These are phyloP conservation scores for Colletotrichum chrysophilum DNA, from an alignment of 2,329 filamentous ascomycete genomes.

Conservation along the genomic window DNA sequence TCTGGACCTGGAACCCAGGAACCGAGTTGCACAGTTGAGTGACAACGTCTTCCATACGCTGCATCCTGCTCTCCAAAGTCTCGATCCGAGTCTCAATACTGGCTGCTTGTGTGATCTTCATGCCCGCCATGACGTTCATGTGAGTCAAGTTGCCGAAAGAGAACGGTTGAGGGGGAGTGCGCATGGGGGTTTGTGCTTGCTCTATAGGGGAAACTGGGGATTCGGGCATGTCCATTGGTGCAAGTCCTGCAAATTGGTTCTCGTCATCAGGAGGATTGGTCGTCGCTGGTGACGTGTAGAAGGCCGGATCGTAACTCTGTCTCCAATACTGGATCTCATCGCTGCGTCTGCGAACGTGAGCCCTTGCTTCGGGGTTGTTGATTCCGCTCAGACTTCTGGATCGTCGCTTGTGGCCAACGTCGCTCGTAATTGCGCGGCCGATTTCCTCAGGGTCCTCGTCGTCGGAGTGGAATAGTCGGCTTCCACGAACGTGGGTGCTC, in stretches of 20 bases:
- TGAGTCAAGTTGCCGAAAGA: slow-evolving; percentile 54
- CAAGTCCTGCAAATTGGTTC: slow-evolving; percentile 32
- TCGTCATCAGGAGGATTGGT: slow-evolving; percentile 47
- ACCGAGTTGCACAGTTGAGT: slow-evolving; percentile 53
- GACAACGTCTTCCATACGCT: slow-evolving; percentile 58
- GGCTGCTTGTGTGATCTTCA: slow-evolving; percentile 63
- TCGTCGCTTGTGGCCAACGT: slow-evolving; percentile 55
- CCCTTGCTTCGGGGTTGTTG: not conserved
- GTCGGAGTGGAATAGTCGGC: slow-evolving; percentile 35
- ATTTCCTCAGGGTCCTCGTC: slow-evolving; percentile 58
- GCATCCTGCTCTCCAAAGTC: slow-evolving; percentile 55
- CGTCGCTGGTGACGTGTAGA: slow-evolving; percentile 53
- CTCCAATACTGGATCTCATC: slow-evolving; percentile 71
- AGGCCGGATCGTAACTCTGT: slow-evolving; percentile 59
- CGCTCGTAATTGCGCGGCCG: slow-evolving; percentile 66
- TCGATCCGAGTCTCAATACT: slow-evolving; percentile 59
- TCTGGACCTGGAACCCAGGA: slow-evolving; percentile 41
- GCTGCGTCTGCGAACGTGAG: slow-evolving; percentile 54
- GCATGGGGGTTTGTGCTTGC: slow-evolving; percentile 31
- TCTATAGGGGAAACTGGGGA: slow-evolving; percentile 32
- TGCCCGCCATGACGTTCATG: slow-evolving; percentile 53
- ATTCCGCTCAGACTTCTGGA: slow-evolving; percentile 60
- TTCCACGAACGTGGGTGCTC: slow-evolving; percentile 61
- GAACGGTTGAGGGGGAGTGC: slow-evolving; percentile 55
- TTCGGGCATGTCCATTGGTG: slow-evolving; percentile 35